Conservation (phyloP, 2,329 filamentous ascomycete genomes). For the Penicillium sp. region DNA sequence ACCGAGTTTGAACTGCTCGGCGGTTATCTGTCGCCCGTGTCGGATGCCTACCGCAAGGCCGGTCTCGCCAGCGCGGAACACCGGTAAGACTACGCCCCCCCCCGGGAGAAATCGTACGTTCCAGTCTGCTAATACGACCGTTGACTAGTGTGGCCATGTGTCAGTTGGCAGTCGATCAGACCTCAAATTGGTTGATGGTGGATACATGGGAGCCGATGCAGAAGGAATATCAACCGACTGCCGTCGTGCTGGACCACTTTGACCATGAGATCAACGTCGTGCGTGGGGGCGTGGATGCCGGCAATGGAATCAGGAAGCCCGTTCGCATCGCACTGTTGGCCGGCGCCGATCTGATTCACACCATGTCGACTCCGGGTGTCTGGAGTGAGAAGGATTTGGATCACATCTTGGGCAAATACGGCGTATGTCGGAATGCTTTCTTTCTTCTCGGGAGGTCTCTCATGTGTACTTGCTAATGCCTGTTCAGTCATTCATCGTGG, state of each 20-base stretch:
- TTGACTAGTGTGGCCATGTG: slow-evolving; percentile 72
- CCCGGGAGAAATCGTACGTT: background rate
- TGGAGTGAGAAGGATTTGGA: slow-evolving; percentile 84
- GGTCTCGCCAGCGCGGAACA: slow-evolving; percentile 71
- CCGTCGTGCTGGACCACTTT: slow-evolving; percentile 85
- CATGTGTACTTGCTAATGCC: background rate
- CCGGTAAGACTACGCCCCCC: slow-evolving; percentile 44
- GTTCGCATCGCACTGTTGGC: slow-evolving; percentile 78
- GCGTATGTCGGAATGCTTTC: slow-evolving; percentile 42
- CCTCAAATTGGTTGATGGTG: slow-evolving; percentile 78
- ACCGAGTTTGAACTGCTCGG: slow-evolving; percentile 80
- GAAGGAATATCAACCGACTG: slow-evolving; percentile 81
- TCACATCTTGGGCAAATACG: slow-evolving; percentile 80
- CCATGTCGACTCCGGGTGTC: slow-evolving; percentile 67
- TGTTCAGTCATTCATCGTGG: slow-evolving; percentile 68
- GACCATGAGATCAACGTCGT: slow-evolving; percentile 83
- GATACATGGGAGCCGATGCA: slow-evolving; percentile 88
- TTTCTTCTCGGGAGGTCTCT: too few species aligned
- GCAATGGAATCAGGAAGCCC: slow-evolving; percentile 62
- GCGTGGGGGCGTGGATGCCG: slow-evolving; percentile 67
- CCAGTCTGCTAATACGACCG: background rate
- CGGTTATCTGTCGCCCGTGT: slow-evolving; percentile 78
- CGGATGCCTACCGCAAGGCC: slow-evolving; percentile 73
- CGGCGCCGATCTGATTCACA: slow-evolving; percentile 72
- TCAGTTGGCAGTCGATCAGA: slow-evolving; percentile 68